Conservation (phyloP, 2,329 filamentous ascomycete species). For the Magnaporthiopsis incrustans region DNA sequence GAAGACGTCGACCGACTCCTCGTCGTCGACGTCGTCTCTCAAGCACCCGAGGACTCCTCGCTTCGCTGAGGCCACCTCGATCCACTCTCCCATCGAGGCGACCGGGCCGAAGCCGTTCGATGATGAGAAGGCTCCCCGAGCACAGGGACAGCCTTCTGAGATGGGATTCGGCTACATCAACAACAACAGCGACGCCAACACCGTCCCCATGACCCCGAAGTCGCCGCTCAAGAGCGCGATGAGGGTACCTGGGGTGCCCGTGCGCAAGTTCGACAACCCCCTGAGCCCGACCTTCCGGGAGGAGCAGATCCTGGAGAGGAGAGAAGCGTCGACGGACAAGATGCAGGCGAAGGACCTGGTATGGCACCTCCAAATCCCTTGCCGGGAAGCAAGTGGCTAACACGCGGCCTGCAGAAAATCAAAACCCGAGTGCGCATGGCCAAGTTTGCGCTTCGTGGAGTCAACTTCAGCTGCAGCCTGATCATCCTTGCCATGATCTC, state of each 20-base stretch:
- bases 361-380: slow-evolving; percentile 28
- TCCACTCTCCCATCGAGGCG: slow-evolving; percentile 65
- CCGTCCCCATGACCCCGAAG: slow-evolving; percentile 59
- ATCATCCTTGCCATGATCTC: slow-evolving; percentile 89
- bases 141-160: slow-evolving; percentile 69
- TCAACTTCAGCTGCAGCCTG: slow-evolving; percentile 94
- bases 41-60: slow-evolving; percentile 67
- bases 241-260: slow-evolving; percentile 77
- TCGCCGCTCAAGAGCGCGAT: slow-evolving; percentile 85
- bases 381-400: background rate
- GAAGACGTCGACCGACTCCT: slow-evolving; percentile 40
- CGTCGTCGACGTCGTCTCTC: slow-evolving; percentile 45
- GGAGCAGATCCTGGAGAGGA: slow-evolving; percentile 79
- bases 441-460: slow-evolving; percentile 87
- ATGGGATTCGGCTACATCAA: slow-evolving; percentile 89
- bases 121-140: slow-evolving; percentile 45
- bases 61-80: slow-evolving; percentile 73
- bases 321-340: slow-evolving; percentile 73
- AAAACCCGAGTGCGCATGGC: slow-evolving; percentile 87
- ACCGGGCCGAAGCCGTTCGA: slow-evolving; percentile 51
- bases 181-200: slow-evolving; percentile 47
- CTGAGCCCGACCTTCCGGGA: slow-evolving; percentile 88
- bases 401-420: slow-evolving; percentile 59
- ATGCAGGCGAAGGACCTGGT: slow-evolving; percentile 84
- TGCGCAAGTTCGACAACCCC: slow-evolving; percentile 63